Evolutionary conservation across 257 asterid genomes (phyloP), one percentile per base, ranked within the genome.

Genomic region (Catharanthus roseus): DNA sequence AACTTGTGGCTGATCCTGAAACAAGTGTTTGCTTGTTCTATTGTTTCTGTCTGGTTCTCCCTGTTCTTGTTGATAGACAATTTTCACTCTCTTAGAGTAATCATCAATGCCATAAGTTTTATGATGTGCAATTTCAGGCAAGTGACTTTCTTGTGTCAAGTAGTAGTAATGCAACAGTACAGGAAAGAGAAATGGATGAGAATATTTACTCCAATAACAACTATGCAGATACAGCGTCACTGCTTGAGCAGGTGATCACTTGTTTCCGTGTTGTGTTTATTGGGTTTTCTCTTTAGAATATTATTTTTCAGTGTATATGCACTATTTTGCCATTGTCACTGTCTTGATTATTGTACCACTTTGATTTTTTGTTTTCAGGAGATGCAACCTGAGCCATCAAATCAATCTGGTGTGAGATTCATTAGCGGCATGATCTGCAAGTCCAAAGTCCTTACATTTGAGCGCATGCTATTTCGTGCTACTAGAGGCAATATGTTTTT

Each of bases 401-500:
- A 77, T 82, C 99, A 89, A 69, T 89, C 97, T 84, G 97, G 93
- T 49, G 96, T 95, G 70, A 84, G 90, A 87, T 95, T 95, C 85
- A 84, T 95, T 72, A 85, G 98, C 79, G 99, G 99, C 64, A 87
- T 95, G 68, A 87, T 95, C 60, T 82, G 90, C 82, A 90, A 91
- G 86, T 86, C 91, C 66, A 90, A 95, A 81, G 83, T 81, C 77
- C 78, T 84, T 71, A 89, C 85, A 65, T 95, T 95, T 77, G 98
- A 91, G 85, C 87, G 99, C 88, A 95, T 92, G 95, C 50, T 95
- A 71, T 95, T 95, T 86, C 99, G 99, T 74, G 87, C 97, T 53
- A 95, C 98, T 29, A 91, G 99, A 77, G 99, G 99, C 77, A 95
- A 95, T 76, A 87, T 95, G 99, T 82, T 95, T 75, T 95, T 95